Evolutionary conservation across 441 rosid genomes (phyloP).

Genomic region (Daphne laureola): DNA sequence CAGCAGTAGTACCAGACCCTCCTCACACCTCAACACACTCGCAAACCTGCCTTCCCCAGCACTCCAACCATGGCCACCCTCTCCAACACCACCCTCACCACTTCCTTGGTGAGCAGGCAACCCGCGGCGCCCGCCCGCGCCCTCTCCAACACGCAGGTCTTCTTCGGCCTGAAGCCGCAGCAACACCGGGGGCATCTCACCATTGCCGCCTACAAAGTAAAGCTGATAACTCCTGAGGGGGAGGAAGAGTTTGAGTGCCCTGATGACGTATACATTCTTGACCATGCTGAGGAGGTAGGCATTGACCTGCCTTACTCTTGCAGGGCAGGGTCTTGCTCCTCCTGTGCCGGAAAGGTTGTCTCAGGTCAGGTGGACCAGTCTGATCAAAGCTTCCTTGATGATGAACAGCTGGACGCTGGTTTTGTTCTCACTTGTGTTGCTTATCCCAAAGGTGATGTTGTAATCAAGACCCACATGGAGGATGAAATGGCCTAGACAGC

Average conservation of each 20-base stretch:
- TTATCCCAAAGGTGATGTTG: conserved; percentile 44
- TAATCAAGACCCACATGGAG: conserved; percentile 87
- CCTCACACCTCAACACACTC: not conserved
- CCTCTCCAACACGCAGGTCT: conserved; percentile 38
- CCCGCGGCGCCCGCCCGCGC: conserved; percentile 38
- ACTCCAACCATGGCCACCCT: conserved; percentile 33
- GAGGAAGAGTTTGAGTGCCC: conserved; percentile 39
- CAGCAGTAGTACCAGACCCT: not conserved
- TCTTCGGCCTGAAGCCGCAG: conserved; percentile 50
- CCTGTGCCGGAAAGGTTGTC: conserved; percentile 63
- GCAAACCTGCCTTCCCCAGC: not conserved
- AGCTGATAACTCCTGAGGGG: conserved; percentile 67
- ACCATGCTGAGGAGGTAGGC: conserved; percentile 58
- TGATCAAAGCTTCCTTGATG: conserved; percentile 78
- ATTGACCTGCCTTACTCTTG: conserved; percentile 90
- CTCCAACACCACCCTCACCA: conserved; percentile 52
- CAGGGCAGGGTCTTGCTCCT: conserved; percentile 90
- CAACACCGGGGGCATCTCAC: conserved; percentile 38
- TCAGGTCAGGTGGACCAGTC: conserved; percentile 63
- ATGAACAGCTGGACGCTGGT: conserved; percentile 53
- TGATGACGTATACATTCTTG: conserved; percentile 54
- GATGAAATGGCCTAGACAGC: conserved; percentile 47
- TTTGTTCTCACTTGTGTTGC: conserved; percentile 88
- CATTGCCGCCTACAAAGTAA: conserved; percentile 74
- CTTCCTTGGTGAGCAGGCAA: conserved; percentile 46